Base-by-base conservation (phyloP, 2,329 filamentous ascomycete species). In the Aspergillus cejpii region DNA sequence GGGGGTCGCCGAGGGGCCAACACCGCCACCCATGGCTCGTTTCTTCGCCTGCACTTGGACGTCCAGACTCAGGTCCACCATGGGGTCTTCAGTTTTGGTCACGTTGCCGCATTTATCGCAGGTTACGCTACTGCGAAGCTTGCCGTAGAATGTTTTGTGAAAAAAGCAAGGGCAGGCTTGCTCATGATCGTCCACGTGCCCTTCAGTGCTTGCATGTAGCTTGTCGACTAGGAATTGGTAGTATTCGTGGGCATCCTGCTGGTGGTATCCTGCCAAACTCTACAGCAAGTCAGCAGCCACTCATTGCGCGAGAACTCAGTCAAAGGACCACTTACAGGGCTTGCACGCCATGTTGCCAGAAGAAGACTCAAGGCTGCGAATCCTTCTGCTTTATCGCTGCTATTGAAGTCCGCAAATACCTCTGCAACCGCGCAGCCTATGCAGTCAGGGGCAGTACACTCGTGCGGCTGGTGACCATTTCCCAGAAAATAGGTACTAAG, bases 241-340 rank as follows among this genome's bases (percentile, higher is more conserved):
- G 69, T 94, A 97, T 64, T 97, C 91, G 62, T 97, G 91, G 0
- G 91, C 91, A 62, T 97, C 91, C 70, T 97, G 91, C 67, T 97
- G 91, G 59, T 90, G 87, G 58, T 94, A 94, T 8, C 90, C 92
- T 1, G 91, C 87, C 17, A 90, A 75, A 49, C 85, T 82, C 67
- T 87, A 47, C 14, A 6, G 12, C 12, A 41, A 33, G 36, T 47
- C 45, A 27, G 28, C 24, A 37, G 45, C 26, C 24, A 3, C 23
- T 8, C 23, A 38, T 33, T 41, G 26, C 43, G 17, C 23, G 6
- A 15, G n/a, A 8, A 39, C 10, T 28, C 23, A n/a, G 10, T 31
- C 27, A 8, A 15, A 7, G 21, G 21, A n/a, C 15, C 77, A 80
- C 70, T 78, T 82, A 69, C 75, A 62, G 71, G 72, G 64, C 87